phyloP scores from a whole-genome alignment of 2,329 filamentous ascomycete genomes.

The Xylariaceae sp. region DNA sequence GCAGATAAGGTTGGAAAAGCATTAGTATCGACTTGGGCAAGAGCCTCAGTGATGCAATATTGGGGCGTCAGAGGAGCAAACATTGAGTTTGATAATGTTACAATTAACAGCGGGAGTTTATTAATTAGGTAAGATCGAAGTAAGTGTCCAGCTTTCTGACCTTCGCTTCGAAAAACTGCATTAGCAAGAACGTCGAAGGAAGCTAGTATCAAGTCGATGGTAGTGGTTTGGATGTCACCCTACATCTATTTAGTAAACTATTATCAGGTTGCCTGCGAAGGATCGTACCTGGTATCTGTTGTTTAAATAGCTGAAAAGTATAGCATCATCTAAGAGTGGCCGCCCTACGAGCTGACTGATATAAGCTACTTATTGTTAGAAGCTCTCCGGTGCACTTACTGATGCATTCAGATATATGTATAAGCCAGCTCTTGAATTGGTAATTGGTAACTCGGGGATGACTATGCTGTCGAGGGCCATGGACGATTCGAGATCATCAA shows the following conservation, averaged over 20 bases:
- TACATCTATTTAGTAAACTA: constrained; percentile 46
- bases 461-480: constrained; percentile 62
- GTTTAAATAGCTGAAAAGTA: constrained; percentile 79
- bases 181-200: constrained; percentile 91
- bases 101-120: constrained; percentile 62
- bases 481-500: constrained; percentile 64
- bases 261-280: neutral
- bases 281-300: constrained; percentile 77
- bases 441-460: constrained; percentile 68
- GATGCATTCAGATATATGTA: constrained; percentile 86
- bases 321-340: constrained; percentile 81
- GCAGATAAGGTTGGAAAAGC: constrained; percentile 67
- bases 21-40: constrained; percentile 82
- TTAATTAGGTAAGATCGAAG: constrained; percentile 86
- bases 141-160: constrained; percentile 67
- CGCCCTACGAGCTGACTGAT: constrained; percentile 73
- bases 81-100: constrained; percentile 65
- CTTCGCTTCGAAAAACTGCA: constrained; percentile 72
- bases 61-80: constrained; percentile 77
- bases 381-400: constrained; percentile 54
- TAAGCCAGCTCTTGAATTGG: constrained; percentile 80
- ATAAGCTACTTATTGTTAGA: constrained; percentile 33
- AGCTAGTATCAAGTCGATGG: constrained; percentile 83
- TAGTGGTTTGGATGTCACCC: constrained; percentile 77
- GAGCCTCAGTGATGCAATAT: constrained; percentile 72